Evolutionary conservation across 2,329 filamentous ascomycete species (phyloP), one percentile per base, ranked within the genome.

Genomic region (Mycosphaerella arachidis): DNA sequence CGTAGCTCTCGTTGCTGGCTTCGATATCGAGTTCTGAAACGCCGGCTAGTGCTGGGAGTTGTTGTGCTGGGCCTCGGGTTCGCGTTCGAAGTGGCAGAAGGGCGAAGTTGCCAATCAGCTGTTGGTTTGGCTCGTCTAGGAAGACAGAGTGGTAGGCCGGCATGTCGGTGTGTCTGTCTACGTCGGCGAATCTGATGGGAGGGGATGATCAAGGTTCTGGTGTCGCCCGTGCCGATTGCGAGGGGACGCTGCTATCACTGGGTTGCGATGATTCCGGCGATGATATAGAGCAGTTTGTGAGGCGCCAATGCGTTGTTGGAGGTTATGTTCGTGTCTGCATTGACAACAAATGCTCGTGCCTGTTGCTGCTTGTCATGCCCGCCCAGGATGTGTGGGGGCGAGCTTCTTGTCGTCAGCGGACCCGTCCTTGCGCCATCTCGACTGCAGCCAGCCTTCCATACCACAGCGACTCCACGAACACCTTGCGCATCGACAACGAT

Each of bases 111-210:
- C 93, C 85, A 74, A 87, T 86, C 69, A 86, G 73, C 71, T 85
- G 84, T 67, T 87, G 84, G 72, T 86, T 84, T 66, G 88, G 81
- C 84, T 91, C 84, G 85, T 93, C 79, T 76, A 87, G 86, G 86
- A 97, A 97, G 83, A 96, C 90, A 76, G 91, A 96, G 84, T 97
- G 95, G 84, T 97, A 97, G 79, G 93, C 93, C 2, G 71, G 71
- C 71, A 73, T 73, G 37, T 53, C 66, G 62, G 58, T 48, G 57
- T 31, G 8, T 58, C 13, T n/a, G 24, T n/a, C 56, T 53, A 45
- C 35, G 13, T 46, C 35, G 58, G n/a, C n/a, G n/a, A n/a, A n/a
- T n/a, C n/a, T n/a, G n/a, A n/a, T n/a, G n/a, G n/a, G n/a, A n/a
- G 45, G 20, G 16, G 40, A 30, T 46, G 29, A 35, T 29, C 20